Percentiles rank a stretch among this genome's conserved stretches.
Evolutionary conservation across 75 land plant species (phyloP).

Genomic region (Ceratopteris richardii): DNA sequence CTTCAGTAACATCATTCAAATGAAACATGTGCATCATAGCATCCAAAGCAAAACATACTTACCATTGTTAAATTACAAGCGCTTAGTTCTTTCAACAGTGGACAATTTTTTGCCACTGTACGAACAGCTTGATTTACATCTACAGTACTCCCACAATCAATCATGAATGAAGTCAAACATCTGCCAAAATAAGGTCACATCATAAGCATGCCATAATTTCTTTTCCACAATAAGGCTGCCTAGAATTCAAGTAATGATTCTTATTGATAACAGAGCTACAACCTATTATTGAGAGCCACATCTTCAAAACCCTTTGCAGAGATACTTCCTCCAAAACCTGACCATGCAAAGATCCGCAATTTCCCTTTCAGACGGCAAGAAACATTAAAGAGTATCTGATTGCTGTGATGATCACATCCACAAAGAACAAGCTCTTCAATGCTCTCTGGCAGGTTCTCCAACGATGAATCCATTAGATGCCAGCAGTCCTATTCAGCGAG

Average conservation of each 20-base stretch:
- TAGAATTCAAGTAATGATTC: no score
- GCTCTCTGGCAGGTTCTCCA: slow-evolving; percentile 17
- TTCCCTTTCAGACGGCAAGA: slow-evolving; percentile 6
- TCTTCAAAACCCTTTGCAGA: slow-evolving; percentile 20
- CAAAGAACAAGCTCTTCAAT: slow-evolving; percentile 25
- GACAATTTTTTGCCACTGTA: slow-evolving; percentile 22
- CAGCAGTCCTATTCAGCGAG: slow-evolving; percentile 28
- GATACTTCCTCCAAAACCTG: slow-evolving; percentile 23
- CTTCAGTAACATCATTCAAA: no score
- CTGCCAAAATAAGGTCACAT: slow-evolving; percentile 9
- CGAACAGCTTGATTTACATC: slow-evolving; percentile 24
- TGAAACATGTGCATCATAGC: no score
- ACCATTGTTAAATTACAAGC: slow-evolving; percentile 25
- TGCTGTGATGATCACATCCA: slow-evolving; percentile 29
- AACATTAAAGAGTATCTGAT: slow-evolving; percentile 15
- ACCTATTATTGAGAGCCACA: slow-evolving; percentile 14
- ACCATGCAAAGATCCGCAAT: slow-evolving; percentile 27
- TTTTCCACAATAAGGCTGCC: not conserved
- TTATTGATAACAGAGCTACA: no score
- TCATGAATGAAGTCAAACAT: slow-evolving; percentile 23
- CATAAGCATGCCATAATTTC: not conserved
- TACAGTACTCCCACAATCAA: slow-evolving; percentile 17
- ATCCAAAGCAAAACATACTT: not conserved
- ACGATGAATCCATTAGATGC: slow-evolving; percentile 21
- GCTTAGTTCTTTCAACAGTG: slow-evolving; percentile 20